A percentile compares a stretch with the other conserved stretches of the same genome.
Evolutionary conservation across 73 alveolate genomes (phyloP).

Genomic region (Stentor coeruleus): DNA sequence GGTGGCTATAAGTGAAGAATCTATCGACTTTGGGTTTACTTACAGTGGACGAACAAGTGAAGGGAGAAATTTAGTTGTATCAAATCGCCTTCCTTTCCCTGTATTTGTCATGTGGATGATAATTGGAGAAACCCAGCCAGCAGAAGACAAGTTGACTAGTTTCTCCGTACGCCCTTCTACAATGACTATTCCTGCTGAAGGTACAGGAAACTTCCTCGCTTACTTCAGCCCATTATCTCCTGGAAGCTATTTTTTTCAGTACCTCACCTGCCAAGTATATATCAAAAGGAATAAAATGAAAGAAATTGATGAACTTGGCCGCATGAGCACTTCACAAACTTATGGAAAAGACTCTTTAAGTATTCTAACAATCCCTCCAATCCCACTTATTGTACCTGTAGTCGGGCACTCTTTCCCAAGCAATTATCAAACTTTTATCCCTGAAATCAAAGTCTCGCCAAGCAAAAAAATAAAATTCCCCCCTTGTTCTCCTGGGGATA

Average conservation of each 20-base stretch:
- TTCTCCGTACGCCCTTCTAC: conserved; percentile 33
- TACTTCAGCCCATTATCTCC: conserved; percentile 57
- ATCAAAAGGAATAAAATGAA: conserved; percentile 38
- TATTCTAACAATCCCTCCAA: conserved; percentile 63
- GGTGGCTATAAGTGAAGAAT: conserved; percentile 54
- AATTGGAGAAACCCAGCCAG: background rate
- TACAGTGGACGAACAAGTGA: conserved; percentile 65
- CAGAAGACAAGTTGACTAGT: conserved; percentile 34
- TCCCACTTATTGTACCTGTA: conserved; percentile 57
- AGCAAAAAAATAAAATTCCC: conserved; percentile 85
- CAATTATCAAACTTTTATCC: conserved; percentile 92
- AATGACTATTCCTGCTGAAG: conserved; percentile 35
- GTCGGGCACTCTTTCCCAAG: conserved; percentile 98
- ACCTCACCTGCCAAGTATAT: conserved; percentile 51
- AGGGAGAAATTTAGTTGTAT: conserved; percentile 46
- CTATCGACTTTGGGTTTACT: conserved; percentile 66
- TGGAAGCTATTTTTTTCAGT: conserved; percentile 57
- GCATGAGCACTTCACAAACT: conserved; percentile 33
- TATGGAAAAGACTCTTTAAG: background rate
- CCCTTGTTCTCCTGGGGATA: conserved; percentile 90
- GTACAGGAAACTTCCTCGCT: conserved; percentile 32
- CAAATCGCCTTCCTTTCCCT: conserved; percentile 30
- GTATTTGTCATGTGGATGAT: conserved; percentile 12
- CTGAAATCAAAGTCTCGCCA: conserved; percentile 90
- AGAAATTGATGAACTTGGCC: conserved; percentile 32